These are phyloP conservation scores for Hyparrhenia diplandra DNA, from an alignment of 176 grass and related monocot species.

Conservation along the genomic window DNA sequence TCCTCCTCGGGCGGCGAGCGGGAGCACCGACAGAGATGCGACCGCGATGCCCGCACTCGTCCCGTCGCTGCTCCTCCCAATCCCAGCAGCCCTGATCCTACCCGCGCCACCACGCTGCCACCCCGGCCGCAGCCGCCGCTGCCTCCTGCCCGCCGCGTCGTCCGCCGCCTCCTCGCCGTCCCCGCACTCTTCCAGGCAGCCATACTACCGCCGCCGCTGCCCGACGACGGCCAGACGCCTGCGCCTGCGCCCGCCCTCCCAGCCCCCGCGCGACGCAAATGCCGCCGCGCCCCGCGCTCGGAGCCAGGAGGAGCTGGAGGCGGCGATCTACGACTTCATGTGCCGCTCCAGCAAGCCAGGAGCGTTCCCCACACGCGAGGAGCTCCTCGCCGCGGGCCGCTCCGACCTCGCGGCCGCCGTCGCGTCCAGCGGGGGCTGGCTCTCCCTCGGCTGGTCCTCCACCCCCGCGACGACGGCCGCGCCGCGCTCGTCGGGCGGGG, in stretches of 20 bases:
- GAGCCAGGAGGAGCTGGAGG: conserved; percentile 47
- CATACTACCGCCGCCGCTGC: conserved; percentile 21
- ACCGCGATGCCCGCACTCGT: conserved; percentile 45
- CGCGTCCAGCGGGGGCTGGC: conserved; percentile 57
- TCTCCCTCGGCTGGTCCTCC: conserved; percentile 77
- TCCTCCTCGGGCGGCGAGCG: neutral
- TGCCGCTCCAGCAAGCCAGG: conserved; percentile 55
- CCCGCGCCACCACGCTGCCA: neutral
- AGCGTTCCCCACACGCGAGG: conserved; percentile 62
- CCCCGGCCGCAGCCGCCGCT: neutral
- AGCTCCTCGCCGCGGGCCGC: conserved; percentile 67
- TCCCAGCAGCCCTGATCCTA: neutral
- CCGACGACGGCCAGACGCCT: too few relatives aligned
- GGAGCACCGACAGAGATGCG: conserved; percentile 30
- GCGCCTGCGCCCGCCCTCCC: neutral
- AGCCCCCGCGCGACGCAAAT: neutral
- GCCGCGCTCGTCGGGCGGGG: neutral
- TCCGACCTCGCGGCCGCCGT: conserved; percentile 69
- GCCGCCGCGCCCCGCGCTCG: neutral
- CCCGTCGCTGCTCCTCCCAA: conserved; percentile 17
- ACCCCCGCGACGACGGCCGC: neutral
- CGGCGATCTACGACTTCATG: conserved; percentile 95
- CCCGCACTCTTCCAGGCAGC: neutral
- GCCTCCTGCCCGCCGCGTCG: neutral
- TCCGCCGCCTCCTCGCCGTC: neutral